Percentiles rank a stretch among this genome's conserved stretches.
Conservation (phyloP, 805 yeast species). For the Wickerhamomyces rabaulensis region DNA sequence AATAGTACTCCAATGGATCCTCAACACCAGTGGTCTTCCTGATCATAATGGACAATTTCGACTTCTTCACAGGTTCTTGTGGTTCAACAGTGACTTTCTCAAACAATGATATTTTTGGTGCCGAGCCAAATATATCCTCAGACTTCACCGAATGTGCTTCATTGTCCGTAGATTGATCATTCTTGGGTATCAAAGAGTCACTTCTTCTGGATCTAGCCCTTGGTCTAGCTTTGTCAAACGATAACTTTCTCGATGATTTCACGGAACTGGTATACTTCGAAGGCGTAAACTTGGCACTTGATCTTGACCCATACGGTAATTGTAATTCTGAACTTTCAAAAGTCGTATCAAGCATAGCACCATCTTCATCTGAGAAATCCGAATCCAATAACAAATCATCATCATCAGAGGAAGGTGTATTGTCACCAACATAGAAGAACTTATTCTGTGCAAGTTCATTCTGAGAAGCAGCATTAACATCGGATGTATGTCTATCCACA, state of each 20-base stretch:
- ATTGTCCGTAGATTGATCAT: background rate
- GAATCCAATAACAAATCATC: constrained; percentile 24
- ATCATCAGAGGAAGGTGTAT: constrained; percentile 26
- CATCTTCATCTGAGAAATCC: constrained; percentile 35
- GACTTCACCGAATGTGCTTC: background rate
- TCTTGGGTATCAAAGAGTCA: constrained; percentile 9
- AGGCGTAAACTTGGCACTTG: constrained; percentile 11
- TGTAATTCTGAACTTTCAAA: constrained; percentile 28
- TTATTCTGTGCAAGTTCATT: constrained; percentile 12
- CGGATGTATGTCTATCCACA: constrained; percentile 21
- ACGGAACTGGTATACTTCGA: constrained; percentile 1
- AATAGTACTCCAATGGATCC: constrained; percentile 40
- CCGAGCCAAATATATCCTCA: constrained; percentile 1
- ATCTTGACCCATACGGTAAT: constrained; percentile 10
- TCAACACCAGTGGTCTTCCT: constrained; percentile 26
- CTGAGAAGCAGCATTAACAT: constrained; percentile 16
- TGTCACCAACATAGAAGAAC: constrained; percentile 10
- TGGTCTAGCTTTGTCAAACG: constrained; percentile 17
- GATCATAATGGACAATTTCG: constrained; percentile 41
- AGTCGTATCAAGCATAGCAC: constrained; percentile 35
- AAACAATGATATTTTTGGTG: background rate
- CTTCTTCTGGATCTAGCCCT: constrained; percentile 11
- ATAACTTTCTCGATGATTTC: constrained; percentile 13
- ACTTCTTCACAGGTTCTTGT: constrained; percentile 8
- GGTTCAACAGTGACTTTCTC: constrained; percentile 6